Evolutionary conservation across 345 rosid species (phyloP), one percentile per base, ranked within the genome.

Genomic region (Lepidium didymum): DNA sequence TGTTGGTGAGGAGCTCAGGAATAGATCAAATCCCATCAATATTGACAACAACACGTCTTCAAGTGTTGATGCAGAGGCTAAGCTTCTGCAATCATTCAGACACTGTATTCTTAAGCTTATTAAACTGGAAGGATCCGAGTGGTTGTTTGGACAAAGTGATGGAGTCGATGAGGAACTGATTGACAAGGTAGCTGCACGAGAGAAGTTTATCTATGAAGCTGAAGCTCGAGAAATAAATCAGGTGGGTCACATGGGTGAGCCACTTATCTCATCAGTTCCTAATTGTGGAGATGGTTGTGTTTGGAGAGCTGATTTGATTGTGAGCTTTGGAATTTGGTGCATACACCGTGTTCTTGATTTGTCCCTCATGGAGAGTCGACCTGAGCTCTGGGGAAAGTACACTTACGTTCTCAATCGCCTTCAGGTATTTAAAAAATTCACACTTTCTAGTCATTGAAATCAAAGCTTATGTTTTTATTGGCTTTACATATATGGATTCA

Each of bases 241-340:
- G 50, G 78, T 52, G 55, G 84, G 73, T 57, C 86, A 76, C 55
- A 47, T 72, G 74, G 77, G 80, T 9, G 97, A 84, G 69, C 72
- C 87, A 41, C 29, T 63, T 43, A 80, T 88, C 68, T 82, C 89
- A 47, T 91, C 96, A 0, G 80, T 91, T 77, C 97, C 97, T 27
- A 75, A 89, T 21, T 95, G 99, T 21, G 97, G 99, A 7, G 99
- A 95, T 45, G 97, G 84, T 71, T 95, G 99, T 49, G 80, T 89
- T 10, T 95, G 96, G 96, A 89, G 76, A 72, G 84, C 69, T 35
- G 96, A 91, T 73, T 70, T 95, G 74, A 74, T 91, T 11, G 78
- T 81, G 63, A 95, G 99, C 81, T 95, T 95, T 71, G 99, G 99
- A 34, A 91, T 95, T 7, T 95, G 99, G 99, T 89, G 99, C 79